Conservation (phyloP, 495 filamentous ascomycete species). For the Jackrogersella minutella region DNA sequence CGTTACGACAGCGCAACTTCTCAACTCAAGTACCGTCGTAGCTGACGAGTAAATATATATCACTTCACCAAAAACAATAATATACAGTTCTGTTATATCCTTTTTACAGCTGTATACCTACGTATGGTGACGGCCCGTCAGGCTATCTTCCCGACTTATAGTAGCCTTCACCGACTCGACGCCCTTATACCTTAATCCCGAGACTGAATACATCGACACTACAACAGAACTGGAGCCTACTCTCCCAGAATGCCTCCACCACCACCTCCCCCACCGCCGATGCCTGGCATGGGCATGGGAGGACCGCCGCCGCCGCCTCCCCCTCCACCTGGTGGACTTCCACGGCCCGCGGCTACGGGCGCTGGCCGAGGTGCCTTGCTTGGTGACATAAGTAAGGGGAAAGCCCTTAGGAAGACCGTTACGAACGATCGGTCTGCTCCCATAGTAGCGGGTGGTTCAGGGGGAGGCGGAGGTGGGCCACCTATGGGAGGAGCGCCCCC, state of each 20-base stretch:
- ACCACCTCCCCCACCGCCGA: slow-evolving; percentile 68
- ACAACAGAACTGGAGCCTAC: background rate
- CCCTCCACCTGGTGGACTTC: slow-evolving; percentile 59
- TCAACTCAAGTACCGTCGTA: background rate
- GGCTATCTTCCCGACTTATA: slow-evolving; percentile 9
- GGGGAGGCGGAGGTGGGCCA: slow-evolving; percentile 61
- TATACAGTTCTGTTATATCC: slow-evolving; percentile 9
- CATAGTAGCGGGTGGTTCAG: slow-evolving; percentile 62
- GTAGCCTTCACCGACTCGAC: slow-evolving; percentile 1
- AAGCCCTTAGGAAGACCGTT: slow-evolving; percentile 81
- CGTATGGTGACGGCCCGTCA: slow-evolving; percentile 14
- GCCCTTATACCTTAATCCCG: background rate
- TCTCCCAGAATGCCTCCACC: slow-evolving; percentile 67
- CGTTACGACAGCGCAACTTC: background rate
- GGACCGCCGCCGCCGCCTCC: slow-evolving; percentile 75
- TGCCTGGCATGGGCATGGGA: slow-evolving; percentile 70
- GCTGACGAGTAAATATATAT: slow-evolving; percentile 5
- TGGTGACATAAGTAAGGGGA: slow-evolving; percentile 86
- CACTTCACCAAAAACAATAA: background rate
- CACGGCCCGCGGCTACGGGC: slow-evolving; percentile 45
- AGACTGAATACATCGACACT: background rate
- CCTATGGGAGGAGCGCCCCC: slow-evolving; percentile 77
- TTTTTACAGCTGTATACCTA: slow-evolving; percentile 1
- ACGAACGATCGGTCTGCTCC: slow-evolving; percentile 97
- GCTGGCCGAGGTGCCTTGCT: slow-evolving; percentile 73